Percentiles rank a stretch among this genome's conserved stretches.
Evolutionary conservation across 805 yeast species (phyloP).

Genomic region (Sugiyamaella lignohabitans): DNA sequence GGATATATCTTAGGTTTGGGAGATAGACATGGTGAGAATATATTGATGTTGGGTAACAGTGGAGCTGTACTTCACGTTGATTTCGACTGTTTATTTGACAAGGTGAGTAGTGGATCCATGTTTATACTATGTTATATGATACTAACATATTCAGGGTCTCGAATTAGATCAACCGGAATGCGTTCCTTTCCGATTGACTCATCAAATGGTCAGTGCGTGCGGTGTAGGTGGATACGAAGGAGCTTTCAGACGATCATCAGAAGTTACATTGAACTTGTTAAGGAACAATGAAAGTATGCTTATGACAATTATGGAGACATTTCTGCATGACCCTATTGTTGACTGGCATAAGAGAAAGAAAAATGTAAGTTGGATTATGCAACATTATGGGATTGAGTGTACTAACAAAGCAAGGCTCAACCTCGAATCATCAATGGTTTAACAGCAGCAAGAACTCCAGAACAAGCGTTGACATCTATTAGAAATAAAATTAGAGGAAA

Average conservation of each 20-base stretch:
- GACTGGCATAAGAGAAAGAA: constrained; percentile 56
- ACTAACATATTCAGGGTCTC: constrained; percentile 24
- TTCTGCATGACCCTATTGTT: constrained; percentile 85
- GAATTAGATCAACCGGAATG: constrained; percentile 80
- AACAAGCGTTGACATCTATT: constrained; percentile 62
- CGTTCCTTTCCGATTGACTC: constrained; percentile 90
- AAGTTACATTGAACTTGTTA: constrained; percentile 67
- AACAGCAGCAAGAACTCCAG: constrained; percentile 38
- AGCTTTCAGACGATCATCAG: constrained; percentile 75
- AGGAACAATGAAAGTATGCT: constrained; percentile 75
- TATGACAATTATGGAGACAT: constrained; percentile 87
- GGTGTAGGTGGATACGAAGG: constrained; percentile 91
- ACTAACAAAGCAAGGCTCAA: constrained; percentile 23
- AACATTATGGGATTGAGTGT: constrained; percentile 32
- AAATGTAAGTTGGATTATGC: no score
- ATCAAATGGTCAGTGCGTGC: constrained; percentile 80
- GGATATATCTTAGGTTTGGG: constrained; percentile 88
- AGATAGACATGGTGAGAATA: constrained; percentile 93
- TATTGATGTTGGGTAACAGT: constrained; percentile 60
- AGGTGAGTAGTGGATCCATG: constrained; percentile 33
- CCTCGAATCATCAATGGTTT: constrained; percentile 18
- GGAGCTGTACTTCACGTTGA: constrained; percentile 91
- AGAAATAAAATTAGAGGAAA: constrained; percentile 80
- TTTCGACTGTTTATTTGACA: constrained; percentile 92
- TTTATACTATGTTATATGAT: no score